Base-by-base conservation (phyloP, 495 filamentous ascomycete species). In the Cryomyces minteri region DNA sequence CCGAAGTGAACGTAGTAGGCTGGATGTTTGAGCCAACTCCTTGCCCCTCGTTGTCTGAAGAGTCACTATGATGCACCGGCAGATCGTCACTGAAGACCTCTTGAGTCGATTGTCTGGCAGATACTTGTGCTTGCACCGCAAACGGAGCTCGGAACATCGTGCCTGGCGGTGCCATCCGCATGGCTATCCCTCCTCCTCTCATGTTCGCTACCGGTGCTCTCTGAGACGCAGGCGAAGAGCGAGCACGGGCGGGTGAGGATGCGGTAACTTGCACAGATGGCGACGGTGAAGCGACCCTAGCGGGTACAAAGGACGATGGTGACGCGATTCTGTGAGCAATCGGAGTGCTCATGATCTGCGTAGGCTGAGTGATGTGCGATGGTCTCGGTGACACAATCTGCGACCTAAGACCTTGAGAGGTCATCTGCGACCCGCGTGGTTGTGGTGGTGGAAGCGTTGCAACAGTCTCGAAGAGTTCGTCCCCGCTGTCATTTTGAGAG, bases 251-350 rank as follows among this genome's bases (percentile, higher is more conserved):
- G 32, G 73, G 71, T 38, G 72, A 71, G 18, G 68, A 64, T 12
- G 61, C 51, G 11, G 67, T 58, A 32, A 47, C 41, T 18, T 31
- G 49, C 31, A 65, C 67, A 43, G 76, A 69, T 1, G 84, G 83
- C 1, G 85, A 90, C n/a, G 85, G 90, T 8, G 79, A 82, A 31
- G 76, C 76, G 2, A 95, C 87, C 54, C 69, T 8, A 77, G 62
- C 4, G 80, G 70, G 40, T 50, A 55, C 28, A 62, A 52, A 40
- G 61, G 66, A 5, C 12, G 12, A 7, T 37, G 40, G 31, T 34
- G 42, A 44, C n/a, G 8, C 33, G 6, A n/a, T 37, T 37, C 33
- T 6, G 6, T 7, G 7, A 14, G 32, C 43, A 28, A 40, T 11
- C 5, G 43, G 32, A 14, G 34, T 46, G 7, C 10, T 8, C 34